Base-by-base conservation (phyloP, 306 rosid genomes). In the Malus sylvestris region DNA sequence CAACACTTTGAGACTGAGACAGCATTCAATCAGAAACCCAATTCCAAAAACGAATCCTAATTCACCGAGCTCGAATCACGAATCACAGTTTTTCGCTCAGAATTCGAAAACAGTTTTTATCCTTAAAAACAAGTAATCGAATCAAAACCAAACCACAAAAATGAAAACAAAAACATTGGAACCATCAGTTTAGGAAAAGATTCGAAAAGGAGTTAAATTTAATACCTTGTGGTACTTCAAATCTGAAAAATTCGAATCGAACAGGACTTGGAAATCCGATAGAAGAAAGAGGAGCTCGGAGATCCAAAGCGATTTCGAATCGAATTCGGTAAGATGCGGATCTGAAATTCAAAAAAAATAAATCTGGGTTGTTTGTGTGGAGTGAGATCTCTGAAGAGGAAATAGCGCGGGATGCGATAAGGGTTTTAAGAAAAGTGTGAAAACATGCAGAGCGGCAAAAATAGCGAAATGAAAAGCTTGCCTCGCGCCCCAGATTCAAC, bases 401-500 rank as follows among this genome's bases (percentile, higher is more conserved):
- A 71, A 16, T 30, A 78, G 71, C 61, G 65, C 64, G 60, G 74
- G 82, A 70, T 77, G 76, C 2, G 42, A 58, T 2, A 58, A 73
- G 87, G 58, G 84, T 79, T 75, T 55, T 18, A 7, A 51, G 55
- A 33, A 9, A 79, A n/a, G 59, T 69, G 68, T 66, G 55, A 51
- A 51, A 70, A 61, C 76, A 80, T 60, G 44, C 75, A 78, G 82
- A 69, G 96, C 93, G 94, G 85, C 88, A 89, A 89, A 82, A 82
- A 74, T 83, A 81, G 80, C 72, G 85, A 86, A 86, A 83, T 78
- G 81, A 85, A 84, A 83, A 76, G 88, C 81, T 75, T 76, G 88
- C 85, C 86, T 89, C 89, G 88, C 89, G 97, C 93, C 79, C 79
- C 78, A 88, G 92, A 91, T 89, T 91, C 86, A 70, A 88, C 84